Base-by-base conservation (phyloP, 108 stramenopile genomes). In the Cyclotella baltica region DNA sequence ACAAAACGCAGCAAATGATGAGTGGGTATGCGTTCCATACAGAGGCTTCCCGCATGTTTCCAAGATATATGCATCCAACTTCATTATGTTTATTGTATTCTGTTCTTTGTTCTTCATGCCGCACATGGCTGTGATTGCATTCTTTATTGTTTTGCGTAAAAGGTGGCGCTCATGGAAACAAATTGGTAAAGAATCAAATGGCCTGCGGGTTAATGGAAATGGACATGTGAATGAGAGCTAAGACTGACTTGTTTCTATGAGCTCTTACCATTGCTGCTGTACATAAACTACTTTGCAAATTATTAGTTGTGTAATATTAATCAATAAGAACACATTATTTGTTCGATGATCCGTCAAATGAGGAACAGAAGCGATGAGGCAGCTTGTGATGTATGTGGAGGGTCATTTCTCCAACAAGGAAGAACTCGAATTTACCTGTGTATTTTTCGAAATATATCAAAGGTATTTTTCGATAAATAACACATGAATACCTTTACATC, bases 1-100 rank as follows among this genome's bases (percentile, higher is more conserved):
- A 4, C 0, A 31, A 2, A 33, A 6, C 19, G n/a, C 55, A 43
- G 36, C 34, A 43, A 52, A 76, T 27, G 28, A 66, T 18, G 48
- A 69, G 0, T 81, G 80, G 80, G 62, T 70, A 68, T 81, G 80
- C 38, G 67, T 81, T 11, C 80, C 80, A 16, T 63, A 81, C 43
- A 61, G 80, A 68, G 80, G 80, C 22, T 37, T 81, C 35, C 62
- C 73, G 10, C 37, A 66, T 2, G 19, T 36, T 34, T 2, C 29
- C 37, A 58, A 71, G 31, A 31, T 62, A 15, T 71, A 71, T 56
- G 63, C 52, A 22, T 61, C 70, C 2, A 78, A 63, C 30, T 40
- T 29, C 1, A 46, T 71, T 18, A 63, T 71, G 64, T 72, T 71
- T 67, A 33, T 71, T 31, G 43, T 48, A 15, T 78, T 78, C 57